Evolutionary conservation across 495 filamentous ascomycete species (phyloP), one percentile per base, ranked within the genome.

Genomic region (Hypoxylon lenormandii): DNA sequence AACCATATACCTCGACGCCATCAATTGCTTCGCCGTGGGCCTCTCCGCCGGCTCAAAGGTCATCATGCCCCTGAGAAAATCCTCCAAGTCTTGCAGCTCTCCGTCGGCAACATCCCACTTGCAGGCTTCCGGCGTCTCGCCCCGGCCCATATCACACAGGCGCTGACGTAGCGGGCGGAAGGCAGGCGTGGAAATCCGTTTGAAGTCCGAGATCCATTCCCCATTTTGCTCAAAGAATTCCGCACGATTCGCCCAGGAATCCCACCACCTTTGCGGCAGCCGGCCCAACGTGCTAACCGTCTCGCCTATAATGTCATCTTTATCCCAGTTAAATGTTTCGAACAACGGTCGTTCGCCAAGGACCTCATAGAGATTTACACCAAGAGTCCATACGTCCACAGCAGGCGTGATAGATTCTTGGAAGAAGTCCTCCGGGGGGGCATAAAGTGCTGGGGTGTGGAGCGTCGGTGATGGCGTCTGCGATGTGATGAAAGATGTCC

Each of bases 11-110:
- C 5, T 26, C 2, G 23, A 66, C 16, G 18, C 18, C 37, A 64
- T 23, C 38, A 78, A 38, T 67, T 76, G 63, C 55, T 76, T 74
- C 37, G 66, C 73, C 16, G 71, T 76, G 38, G 72, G 65, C 59
- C 77, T 76, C 68, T 76, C 70, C n/a, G 61, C 43, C 22, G 77
- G 78, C 60, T 79, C 77, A 73, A 72, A 80, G 33, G 66, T 52
- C 69, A 79, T 48, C 76, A 79, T 77, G 11, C 63, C 73, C 69
- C 58, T 63, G 15, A 80, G 72, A 37, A 80, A 60, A n/a, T 75
- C 68, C 69, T 74, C 76, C 53, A 80, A 66, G 46, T 60, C 68
- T 61, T 47, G 49, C 50, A 74, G 45, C 73, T 80, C 77, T 46
- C 66, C 66, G 42, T 66, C 64, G 53, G 52, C 54, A 64, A 68